Percentiles rank a stretch among this genome's conserved stretches.
These are phyloP conservation scores for Peziza echinospora DNA, from an alignment of 495 filamentous ascomycete genomes.

Conservation along the genomic window DNA sequence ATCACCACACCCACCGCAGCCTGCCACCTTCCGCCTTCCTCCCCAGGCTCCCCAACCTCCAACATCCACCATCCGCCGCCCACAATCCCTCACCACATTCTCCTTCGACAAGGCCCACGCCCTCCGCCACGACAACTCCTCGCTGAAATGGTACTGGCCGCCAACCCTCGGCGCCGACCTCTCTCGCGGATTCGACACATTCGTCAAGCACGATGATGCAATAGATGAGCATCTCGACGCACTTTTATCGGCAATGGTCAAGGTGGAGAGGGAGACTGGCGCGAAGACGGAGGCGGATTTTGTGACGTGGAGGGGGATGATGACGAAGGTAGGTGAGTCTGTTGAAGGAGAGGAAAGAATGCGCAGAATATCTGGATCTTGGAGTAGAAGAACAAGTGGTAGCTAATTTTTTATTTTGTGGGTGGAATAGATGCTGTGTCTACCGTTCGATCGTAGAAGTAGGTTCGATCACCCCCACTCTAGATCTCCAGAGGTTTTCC, in stretches of 20 bases:
- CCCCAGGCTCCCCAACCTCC: background rate
- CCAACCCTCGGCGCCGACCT: constrained; percentile 49
- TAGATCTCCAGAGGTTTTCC: no score
- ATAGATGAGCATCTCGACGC: constrained; percentile 75
- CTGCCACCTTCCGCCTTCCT: no score
- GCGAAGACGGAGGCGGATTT: constrained; percentile 53
- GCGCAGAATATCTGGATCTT: no score
- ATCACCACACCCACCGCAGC: no score
- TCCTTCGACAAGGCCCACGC: constrained; percentile 68
- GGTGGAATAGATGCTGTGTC: background rate
- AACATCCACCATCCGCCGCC: no score
- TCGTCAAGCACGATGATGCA: constrained; percentile 60
- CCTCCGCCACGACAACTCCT: constrained; percentile 55
- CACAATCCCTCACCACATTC: constrained; percentile 37
- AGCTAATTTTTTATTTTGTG: background rate
- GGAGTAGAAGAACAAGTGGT: no score
- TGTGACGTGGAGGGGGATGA: constrained; percentile 92
- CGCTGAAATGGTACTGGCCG: constrained; percentile 72
- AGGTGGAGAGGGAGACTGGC: constrained; percentile 42
- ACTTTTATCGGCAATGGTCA: constrained; percentile 52
- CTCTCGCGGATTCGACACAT: constrained; percentile 58
- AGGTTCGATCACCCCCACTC: background rate
- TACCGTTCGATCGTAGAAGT: background rate
- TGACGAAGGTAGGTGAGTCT: constrained; percentile 62
- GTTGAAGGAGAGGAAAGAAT: no score